Base-by-base conservation (phyloP, 441 rosid species). In the Hypseocharis bilobata region DNA sequence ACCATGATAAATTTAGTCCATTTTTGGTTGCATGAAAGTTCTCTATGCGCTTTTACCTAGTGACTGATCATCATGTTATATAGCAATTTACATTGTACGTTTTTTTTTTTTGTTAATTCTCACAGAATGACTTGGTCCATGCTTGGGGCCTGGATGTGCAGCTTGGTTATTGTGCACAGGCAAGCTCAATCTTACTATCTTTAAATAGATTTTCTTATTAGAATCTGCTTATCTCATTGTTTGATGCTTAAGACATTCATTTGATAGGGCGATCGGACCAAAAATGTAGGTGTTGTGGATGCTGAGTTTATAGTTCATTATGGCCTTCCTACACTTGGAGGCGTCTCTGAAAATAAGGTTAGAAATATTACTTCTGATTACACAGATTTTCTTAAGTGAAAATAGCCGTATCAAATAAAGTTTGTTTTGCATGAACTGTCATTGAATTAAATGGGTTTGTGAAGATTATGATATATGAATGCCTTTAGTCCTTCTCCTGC, bases 101-200 rank as follows among this genome's bases (percentile, higher is more conserved):
- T n/a, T n/a, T n/a, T n/a, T n/a, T n/a, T 51, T 4, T 14, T 56
- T 20, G n/a, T 26, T 25, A 58, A 55, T 28, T 65, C 60, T 30
- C 44, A 25, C 80, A 87, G 90, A 85, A 83, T 64, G 93, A 87
- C 69, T 78, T 87, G 78, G 81, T 85, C 66, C 86, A 85, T 76
- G 88, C 88, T 30, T 85, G 93, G 93, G 90, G 90, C 30, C 80
- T 87, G 30, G 93, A 87, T 68, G 78, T 72, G 38, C 88, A 72
- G 69, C 88, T 87, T 14, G 90, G 93, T 20, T 87, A 83, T 62
- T 87, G 90, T 66, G 86, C 84, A 49, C 81, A 83, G 87, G 89
- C 64, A 75, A 83, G 81, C 74, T 69, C 10, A 59, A 38, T 44
- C 45, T 20, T 6, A 2, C 56, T 22, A 11, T 55, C 14, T 32